Conservation (phyloP, 495 filamentous ascomycete species). For the Lentithecium fluviatile region DNA sequence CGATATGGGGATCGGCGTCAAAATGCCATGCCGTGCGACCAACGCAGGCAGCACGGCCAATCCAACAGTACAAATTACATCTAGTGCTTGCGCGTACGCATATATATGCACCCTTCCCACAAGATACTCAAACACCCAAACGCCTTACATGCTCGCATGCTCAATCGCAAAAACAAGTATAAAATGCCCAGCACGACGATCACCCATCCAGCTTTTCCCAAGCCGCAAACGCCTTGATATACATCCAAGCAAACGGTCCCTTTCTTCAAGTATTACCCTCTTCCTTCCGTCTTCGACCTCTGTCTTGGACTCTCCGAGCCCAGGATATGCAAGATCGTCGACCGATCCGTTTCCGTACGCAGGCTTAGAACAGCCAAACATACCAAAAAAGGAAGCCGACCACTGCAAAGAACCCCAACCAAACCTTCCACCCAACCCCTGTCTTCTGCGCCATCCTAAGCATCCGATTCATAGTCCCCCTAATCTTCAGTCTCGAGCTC, state of each 20-base stretch:
- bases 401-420: conserved; percentile 79
- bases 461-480: conserved; percentile 96
- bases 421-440: conserved; percentile 91
- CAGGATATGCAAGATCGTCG: too few species aligned
- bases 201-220: background rate
- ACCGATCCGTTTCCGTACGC: too few species aligned
- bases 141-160: conserved; percentile 22
- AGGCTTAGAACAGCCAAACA: conserved; percentile 75
- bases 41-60: too few species aligned
- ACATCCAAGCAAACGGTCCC: background rate
- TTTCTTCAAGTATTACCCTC: too few species aligned
- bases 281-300: background rate
- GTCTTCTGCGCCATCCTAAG: conserved; percentile 90
- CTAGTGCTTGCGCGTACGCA: too few species aligned
- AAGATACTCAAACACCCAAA: conserved; percentile 6
- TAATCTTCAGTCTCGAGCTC: conserved; percentile 70
- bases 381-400: conserved; percentile 82
- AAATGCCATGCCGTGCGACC: too few species aligned
- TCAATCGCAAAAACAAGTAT: background rate
- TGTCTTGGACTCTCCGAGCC: background rate
- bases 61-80: too few species aligned
- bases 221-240: too few species aligned
- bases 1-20: too few species aligned
- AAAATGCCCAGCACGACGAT: background rate
- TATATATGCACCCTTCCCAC: background rate